Evolutionary conservation across 768 basidiomycete genomes (phyloP).

Genomic region (Russula abietina): DNA sequence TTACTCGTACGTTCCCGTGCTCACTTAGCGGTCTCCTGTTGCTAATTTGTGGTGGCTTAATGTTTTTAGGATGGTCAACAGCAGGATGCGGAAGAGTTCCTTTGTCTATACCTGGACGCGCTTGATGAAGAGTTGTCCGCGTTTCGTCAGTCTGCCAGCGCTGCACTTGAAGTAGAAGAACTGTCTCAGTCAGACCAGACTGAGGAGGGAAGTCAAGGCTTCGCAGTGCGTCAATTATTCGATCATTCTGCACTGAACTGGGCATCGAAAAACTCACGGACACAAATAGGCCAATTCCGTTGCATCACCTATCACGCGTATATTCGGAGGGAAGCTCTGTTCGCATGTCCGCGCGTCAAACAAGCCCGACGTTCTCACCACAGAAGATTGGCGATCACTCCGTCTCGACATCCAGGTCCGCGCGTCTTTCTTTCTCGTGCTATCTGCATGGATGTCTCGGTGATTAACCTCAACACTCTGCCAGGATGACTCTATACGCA

Average conservation of each 20-base stretch:
- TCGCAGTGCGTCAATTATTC: neutral
- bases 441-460: no score
- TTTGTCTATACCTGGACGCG: no score
- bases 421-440: neutral
- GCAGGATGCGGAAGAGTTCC: no score
- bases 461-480: neutral
- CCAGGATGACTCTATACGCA: conserved; percentile 65
- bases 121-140: no score
- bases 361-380: conserved; percentile 79
- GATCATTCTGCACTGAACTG: neutral
- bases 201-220: neutral
- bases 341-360: conserved; percentile 75
- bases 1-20: no score
- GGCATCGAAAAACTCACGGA: neutral
- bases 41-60: no score
- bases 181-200: neutral
- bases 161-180: neutral
- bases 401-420: conserved; percentile 80
- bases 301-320: neutral
- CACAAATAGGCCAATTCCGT: neutral
- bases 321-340: conserved; percentile 41
- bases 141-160: no score
- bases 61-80: no score
- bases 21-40: no score
- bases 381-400: conserved; percentile 79